Evolutionary conservation across 1,284 basidiomycete species (phyloP), one percentile per base, ranked within the genome.

Genomic region (Ganoderma sinense): DNA sequence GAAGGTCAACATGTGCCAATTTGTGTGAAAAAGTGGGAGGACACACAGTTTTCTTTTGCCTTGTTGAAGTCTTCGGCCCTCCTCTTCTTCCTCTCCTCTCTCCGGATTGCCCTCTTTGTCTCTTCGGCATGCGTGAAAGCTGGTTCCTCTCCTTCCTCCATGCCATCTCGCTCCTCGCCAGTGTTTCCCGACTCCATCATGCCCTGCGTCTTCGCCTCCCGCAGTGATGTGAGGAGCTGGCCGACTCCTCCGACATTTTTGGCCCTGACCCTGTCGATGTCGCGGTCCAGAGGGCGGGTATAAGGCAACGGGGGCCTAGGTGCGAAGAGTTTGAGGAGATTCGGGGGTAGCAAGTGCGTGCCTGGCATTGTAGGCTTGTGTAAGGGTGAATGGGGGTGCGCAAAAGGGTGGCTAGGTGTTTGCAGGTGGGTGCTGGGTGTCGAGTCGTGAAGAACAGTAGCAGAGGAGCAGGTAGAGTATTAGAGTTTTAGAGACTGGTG

Each of bases 271-370:
- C 91, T 90, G 79, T 93, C 88, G 58, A 93, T 90, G 79, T 97
- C 95, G 76, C 85, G 91, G 78, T 93, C 95, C 36, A 96, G 84
- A 0, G 97, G 96, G 39, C 95, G 91, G 51, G 91, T 79, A 80
- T 96, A 98, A 0, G 92, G 92, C 1, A 97, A 87, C 3, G 93
- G 94, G 1, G 96, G 94, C 20, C 97, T 91, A 18, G 97, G 96
- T 0, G 96, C 93, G 80, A 98, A 98, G 74, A 98, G 92, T 81
- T 96, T 95, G 80, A 98, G 89, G 64, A 98, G 89, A 81, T 98
- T 97, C 11, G 96, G 95, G 7, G 97, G 97, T 56, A 98, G 88
- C 51, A 97, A 87, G 82, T 96, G 93, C 10, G 95, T 96, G 61
- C 92, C 92, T 39, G 92, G 92, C 92, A 94, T 94, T 55, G 73